These are phyloP conservation scores for Paratinospora sagittata DNA, from an alignment of 164 flowering plant genomes.

Conservation along the genomic window DNA sequence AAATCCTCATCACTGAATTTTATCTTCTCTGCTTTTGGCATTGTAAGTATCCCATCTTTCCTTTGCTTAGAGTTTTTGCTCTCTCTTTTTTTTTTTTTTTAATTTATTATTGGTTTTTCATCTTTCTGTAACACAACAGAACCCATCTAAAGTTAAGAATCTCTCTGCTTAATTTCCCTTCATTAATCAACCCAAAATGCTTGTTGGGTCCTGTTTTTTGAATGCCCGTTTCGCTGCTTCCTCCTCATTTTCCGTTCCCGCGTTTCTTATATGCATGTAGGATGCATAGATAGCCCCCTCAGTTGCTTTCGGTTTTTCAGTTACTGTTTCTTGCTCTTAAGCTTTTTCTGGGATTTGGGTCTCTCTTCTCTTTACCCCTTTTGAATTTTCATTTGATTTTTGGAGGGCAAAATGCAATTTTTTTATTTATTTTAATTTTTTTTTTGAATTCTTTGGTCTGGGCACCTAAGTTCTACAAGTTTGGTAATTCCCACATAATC, in stretches of 20 bases:
- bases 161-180: slow-evolving; percentile 22
- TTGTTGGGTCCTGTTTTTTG: slow-evolving; percentile 14
- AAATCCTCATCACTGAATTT: slow-evolving; percentile 14
- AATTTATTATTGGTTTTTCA: slow-evolving; percentile 20
- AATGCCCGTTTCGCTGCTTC: background rate
- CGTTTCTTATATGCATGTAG: slow-evolving; percentile 5
- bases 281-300: too few species aligned
- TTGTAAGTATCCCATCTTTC: slow-evolving; percentile 51
- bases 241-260: slow-evolving; percentile 2
- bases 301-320: too few species aligned
- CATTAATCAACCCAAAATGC: slow-evolving; percentile 23
- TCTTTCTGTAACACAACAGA: slow-evolving; percentile 23
- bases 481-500: background rate
- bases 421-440: too few species aligned
- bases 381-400: background rate
- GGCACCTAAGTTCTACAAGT: background rate
- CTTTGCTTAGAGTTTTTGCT: slow-evolving; percentile 43
- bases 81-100: slow-evolving; percentile 7
- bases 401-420: too few species aligned
- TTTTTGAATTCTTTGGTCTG: too few species aligned
- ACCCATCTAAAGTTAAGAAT: slow-evolving; percentile 49
- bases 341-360: slow-evolving; percentile 2
- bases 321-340: too few species aligned
- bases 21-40: slow-evolving; percentile 40
- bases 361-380: background rate